Base-by-base conservation (phyloP, 2,329 filamentous ascomycete genomes). In the Epichloe glyceriae region DNA sequence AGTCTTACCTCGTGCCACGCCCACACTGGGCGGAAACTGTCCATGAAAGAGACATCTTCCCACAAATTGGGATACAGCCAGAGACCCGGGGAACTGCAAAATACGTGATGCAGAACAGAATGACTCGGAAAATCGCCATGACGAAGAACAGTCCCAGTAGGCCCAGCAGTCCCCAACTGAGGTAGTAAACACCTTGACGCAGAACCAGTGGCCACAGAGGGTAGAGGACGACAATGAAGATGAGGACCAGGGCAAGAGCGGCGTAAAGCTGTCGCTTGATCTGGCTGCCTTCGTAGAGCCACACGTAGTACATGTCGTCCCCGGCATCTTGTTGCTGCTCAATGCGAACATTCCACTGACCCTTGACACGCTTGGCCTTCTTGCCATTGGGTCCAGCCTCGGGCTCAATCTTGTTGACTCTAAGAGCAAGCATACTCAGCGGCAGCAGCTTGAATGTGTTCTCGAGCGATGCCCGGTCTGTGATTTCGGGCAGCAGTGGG, bases 51-150 rank as follows among this genome's bases (percentile, higher is more conserved):
- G 30, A 98, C 93, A 64, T 98, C 93, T 67, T 98, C 93, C 73
- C 96, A 98, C 19, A 98, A 73, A 64, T 98, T 98, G 46, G 93
- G 93, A 71, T 91, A 98, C 43, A 98, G 76, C 93, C 93, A 98
- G n/a, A 98, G 75, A 61, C 93, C 93, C 3, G 93, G 93, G 3
- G 90, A 73, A 81, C 75, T 15, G 78, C 75, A 63, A 97, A 95
- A 69, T 95, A 89, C 20, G 93, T 97, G 65, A 95, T 70, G 64
- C 88, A 85, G 73, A 98, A 98, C 30, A 98, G 75, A 54, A 98
- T 95, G 51, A 97, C 78, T 53, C 93, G 83, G 79, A 98, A 89
- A 63, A 98, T 95, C 5, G 91, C 86, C 93, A 98, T 97, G 63
- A 82, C 80, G 69, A 98, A 97, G 80, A 98, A 98, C 47, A 95